phyloP scores from a whole-genome alignment of 108 stramenopile genomes.

The Nitzschia sp. region DNA sequence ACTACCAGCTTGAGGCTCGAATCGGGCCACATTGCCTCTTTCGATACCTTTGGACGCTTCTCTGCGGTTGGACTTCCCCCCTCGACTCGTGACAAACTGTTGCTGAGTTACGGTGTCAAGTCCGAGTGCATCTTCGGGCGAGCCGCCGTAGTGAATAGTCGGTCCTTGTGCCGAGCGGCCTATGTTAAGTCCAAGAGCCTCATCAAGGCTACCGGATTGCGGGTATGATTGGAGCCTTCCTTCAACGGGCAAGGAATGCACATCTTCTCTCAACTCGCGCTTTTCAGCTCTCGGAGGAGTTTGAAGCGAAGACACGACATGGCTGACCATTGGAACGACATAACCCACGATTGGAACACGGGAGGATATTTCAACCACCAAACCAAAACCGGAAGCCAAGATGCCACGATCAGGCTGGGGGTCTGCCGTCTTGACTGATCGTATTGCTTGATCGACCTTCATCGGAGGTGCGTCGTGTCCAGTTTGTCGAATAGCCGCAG shows the following conservation, averaged over 20 bases:
- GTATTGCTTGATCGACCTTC: not conserved
- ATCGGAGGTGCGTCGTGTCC: not conserved
- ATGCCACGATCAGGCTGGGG: not conserved
- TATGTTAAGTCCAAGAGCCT: slow-evolving; percentile 1
- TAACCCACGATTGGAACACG: not conserved
- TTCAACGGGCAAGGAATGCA: no score
- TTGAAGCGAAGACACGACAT: not conserved
- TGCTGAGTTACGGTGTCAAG: no score
- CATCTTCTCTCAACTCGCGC: not conserved
- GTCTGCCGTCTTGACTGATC: not conserved
- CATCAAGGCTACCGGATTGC: not conserved
- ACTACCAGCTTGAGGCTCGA: not conserved
- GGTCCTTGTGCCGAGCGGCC: not conserved
- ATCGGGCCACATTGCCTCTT: no score
- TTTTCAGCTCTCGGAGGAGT: not conserved
- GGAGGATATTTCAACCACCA: not conserved
- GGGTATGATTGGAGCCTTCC: not conserved
- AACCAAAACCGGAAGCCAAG: not conserved
- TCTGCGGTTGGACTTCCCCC: not conserved
- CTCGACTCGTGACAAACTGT: not conserved
- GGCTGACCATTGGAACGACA: not conserved
- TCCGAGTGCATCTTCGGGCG: no score
- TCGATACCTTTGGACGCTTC: not conserved
- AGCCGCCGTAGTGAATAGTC: not conserved
- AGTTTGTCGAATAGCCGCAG: not conserved